phyloP scores from a whole-genome alignment of 148 eudicot genomes.

The Rhododendron vialii region DNA sequence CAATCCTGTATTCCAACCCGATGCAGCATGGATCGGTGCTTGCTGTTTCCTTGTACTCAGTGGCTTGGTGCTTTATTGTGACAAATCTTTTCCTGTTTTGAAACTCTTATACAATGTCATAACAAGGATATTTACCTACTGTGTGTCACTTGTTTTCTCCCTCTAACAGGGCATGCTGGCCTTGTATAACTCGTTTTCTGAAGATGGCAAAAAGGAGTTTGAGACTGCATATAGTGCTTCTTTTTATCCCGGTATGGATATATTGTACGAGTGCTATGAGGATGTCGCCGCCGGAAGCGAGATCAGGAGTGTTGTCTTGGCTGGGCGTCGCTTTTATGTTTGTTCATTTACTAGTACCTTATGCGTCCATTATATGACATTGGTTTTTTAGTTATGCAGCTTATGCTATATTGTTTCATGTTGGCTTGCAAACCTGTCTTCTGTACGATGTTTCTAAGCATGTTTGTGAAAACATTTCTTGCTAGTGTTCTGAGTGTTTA shows the following conservation, averaged over 20 bases:
- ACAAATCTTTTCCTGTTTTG: background rate
- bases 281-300: slow-evolving; percentile 96
- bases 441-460: background rate
- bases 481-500: background rate
- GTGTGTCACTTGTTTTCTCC: background rate
- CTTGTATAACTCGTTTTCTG: slow-evolving; percentile 73
- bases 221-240: slow-evolving; percentile 95
- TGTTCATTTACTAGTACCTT: slow-evolving; percentile 12
- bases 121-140: background rate
- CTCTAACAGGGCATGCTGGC: slow-evolving; percentile 78
- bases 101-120: background rate
- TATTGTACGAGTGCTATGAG: slow-evolving; percentile 93
- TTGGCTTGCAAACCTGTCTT: background rate
- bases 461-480: background rate
- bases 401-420: background rate
- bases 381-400: background rate
- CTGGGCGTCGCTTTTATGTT: slow-evolving; percentile 98
- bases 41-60: background rate
- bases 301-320: slow-evolving; percentile 94
- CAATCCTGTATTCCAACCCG: background rate
- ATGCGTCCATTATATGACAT: background rate
- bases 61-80: background rate
- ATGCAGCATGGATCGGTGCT: background rate
- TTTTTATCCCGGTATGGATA: slow-evolving; percentile 93
- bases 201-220: slow-evolving; percentile 78